A percentile compares a stretch with the other conserved stretches of the same genome.
Conservation (phyloP, 2,329 filamentous ascomycete genomes). For the Cytospora leucostoma region DNA sequence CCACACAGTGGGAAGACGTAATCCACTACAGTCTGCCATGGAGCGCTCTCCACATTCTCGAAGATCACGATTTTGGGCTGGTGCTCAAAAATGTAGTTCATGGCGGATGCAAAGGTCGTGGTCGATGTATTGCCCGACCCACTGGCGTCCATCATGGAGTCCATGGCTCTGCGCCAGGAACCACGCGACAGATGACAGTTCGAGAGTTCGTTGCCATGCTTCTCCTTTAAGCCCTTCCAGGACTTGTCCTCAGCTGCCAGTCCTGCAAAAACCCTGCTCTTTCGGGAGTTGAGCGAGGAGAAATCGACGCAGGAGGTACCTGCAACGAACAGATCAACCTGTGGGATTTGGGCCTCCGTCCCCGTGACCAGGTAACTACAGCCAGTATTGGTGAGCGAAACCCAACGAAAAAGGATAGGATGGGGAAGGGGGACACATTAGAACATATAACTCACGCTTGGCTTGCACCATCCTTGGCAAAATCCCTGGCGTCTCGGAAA, state of each 20-base stretch:
- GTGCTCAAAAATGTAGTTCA: conserved; percentile 39
- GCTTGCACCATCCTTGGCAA: conserved; percentile 42
- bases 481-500: conserved; percentile 61
- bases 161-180: conserved; percentile 26
- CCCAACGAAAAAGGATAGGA: neutral
- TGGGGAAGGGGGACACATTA: neutral
- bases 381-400: neutral
- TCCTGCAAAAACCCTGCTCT: conserved; percentile 28
- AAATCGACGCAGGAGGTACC: conserved; percentile 79
- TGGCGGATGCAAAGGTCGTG: conserved; percentile 32
- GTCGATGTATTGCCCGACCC: conserved; percentile 26
- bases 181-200: conserved; percentile 42
- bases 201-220: conserved; percentile 46
- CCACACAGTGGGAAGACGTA: conserved; percentile 46
- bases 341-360: conserved; percentile 48
- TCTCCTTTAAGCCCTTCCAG: conserved; percentile 49
- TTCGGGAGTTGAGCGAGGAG: conserved; percentile 60
- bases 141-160: conserved; percentile 8
- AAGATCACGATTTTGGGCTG: conserved; percentile 66
- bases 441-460: conserved; percentile 46
- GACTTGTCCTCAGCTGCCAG: neutral
- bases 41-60: conserved; percentile 67
- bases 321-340: conserved; percentile 64
- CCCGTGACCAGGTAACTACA: conserved; percentile 22
- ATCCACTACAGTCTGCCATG: conserved; percentile 56